Conservation (phyloP, 2,329 filamentous ascomycete genomes). For the Teratosphaeria gauchensis region DNA sequence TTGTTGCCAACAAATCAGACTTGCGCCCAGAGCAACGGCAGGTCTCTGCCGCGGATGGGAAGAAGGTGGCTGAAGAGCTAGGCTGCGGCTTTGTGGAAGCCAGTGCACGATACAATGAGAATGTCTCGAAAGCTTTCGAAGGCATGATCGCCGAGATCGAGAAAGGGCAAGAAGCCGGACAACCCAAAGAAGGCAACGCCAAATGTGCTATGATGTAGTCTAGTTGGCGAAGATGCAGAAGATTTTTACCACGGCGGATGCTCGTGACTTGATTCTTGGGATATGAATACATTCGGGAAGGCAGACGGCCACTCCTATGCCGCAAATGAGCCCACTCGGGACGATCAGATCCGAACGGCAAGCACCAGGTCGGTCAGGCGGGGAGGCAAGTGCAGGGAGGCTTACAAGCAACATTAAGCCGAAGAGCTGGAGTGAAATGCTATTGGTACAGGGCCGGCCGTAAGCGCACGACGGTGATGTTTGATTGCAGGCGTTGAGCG, state of each 20-base stretch:
- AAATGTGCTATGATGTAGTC: constrained; percentile 79
- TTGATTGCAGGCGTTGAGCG: not conserved
- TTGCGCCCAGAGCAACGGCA: constrained; percentile 87
- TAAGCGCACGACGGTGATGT: not conserved
- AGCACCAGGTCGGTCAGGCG: not conserved
- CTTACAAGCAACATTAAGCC: not conserved
- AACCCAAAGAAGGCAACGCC: constrained; percentile 66
- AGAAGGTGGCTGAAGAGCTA: constrained; percentile 74
- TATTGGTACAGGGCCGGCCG: not conserved
- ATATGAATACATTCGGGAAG: not conserved
- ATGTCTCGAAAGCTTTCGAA: constrained; percentile 87
- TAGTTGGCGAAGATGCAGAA: not conserved
- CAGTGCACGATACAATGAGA: constrained; percentile 86
- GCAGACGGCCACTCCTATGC: not conserved
- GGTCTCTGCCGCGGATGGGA: constrained; percentile 76
- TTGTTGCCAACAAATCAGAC: constrained; percentile 97
- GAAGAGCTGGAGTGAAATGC: not conserved
- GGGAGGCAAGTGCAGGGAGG: not conserved
- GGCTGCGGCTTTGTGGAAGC: constrained; percentile 92
- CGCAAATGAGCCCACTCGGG: not conserved
- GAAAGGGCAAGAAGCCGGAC: constrained; percentile 74
- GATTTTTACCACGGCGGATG: not conserved
- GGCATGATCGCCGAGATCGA: constrained; percentile 91
- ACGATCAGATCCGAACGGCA: not conserved
- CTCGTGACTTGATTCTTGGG: not conserved